Conservation (phyloP, 2,329 filamentous ascomycete genomes). For the Neoascochyta sp. region DNA sequence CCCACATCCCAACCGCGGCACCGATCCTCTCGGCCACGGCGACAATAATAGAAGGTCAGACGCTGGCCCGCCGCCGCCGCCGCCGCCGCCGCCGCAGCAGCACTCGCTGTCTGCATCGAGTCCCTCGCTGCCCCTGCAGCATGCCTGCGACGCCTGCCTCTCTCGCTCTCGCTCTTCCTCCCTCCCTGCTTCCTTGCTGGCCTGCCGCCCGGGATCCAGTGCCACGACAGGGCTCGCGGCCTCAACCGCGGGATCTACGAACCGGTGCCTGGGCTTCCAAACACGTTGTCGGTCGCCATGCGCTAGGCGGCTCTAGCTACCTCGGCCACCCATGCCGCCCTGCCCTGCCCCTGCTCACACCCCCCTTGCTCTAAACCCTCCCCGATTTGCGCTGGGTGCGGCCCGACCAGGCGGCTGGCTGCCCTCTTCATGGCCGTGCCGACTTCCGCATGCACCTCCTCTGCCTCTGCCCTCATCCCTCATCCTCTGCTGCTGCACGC, state of each 20-base stretch:
- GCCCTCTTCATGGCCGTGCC: conserved; percentile 13
- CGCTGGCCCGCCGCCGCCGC: conserved; percentile 3
- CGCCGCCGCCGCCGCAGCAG: not conserved
- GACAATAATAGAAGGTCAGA: too few relatives aligned
- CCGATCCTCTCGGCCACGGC: too few relatives aligned
- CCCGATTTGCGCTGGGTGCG: conserved; percentile 39
- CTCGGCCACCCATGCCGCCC: conserved; percentile 11
- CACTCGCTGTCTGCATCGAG: too few relatives aligned
- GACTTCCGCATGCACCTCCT: conserved; percentile 8
- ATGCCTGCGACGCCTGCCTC: too few relatives aligned
- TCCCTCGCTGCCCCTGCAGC: too few relatives aligned
- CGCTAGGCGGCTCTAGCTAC: conserved; percentile 17
- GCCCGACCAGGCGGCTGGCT: conserved; percentile 29
- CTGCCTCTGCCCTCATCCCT: conserved; percentile 6
- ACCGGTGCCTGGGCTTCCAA: conserved; percentile 34
- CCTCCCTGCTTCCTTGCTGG: conserved; percentile 2
- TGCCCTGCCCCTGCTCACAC: too few relatives aligned
- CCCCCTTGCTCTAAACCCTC: conserved; percentile 18
- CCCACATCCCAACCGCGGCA: too few relatives aligned
- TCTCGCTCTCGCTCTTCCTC: too few relatives aligned
- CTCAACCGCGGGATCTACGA: conserved; percentile 39
- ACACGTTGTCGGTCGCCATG: conserved; percentile 38
- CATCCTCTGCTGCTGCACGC: conserved; percentile 12
- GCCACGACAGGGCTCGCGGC: conserved; percentile 26
- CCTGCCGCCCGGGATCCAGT: too few relatives aligned